A percentile compares a stretch with the other conserved stretches of the same genome.
These are phyloP conservation scores for Coelastrella sp. DNA, from an alignment of 139 green algal genomes.

Conservation along the genomic window DNA sequence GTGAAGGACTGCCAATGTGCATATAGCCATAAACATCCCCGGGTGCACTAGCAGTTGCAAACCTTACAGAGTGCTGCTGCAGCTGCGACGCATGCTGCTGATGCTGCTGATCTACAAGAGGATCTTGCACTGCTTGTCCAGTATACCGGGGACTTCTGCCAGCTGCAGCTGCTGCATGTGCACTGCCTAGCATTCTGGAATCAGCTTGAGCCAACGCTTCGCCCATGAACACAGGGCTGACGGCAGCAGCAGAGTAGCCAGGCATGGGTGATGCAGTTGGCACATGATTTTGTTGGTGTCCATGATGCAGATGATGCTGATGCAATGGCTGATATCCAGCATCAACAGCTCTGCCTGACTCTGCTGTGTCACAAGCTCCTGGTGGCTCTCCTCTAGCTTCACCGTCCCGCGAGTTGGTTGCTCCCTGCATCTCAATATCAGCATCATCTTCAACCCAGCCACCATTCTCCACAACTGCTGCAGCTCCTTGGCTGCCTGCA, in stretches of 20 bases:
- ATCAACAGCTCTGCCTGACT: conserved; percentile 20
- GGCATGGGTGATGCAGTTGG: conserved; percentile 17
- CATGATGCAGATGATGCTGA: neutral
- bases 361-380: conserved; percentile 26
- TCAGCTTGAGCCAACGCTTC: neutral
- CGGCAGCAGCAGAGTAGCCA: neutral
- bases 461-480: conserved; percentile 11
- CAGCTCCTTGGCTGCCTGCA: conserved; percentile 50
- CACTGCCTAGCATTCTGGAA: neutral
- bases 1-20: neutral
- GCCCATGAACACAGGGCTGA: neutral
- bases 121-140: no score
- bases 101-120: neutral
- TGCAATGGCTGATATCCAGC: neutral
- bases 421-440: conserved; percentile 25
- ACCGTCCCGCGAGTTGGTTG: conserved; percentile 23
- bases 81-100: conserved; percentile 3
- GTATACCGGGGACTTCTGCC: no score
- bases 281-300: neutral
- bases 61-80: neutral
- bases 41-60: neutral
- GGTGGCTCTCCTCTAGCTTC: conserved; percentile 42
- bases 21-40: neutral
- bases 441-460: neutral
- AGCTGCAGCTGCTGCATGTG: neutral